phyloP scores from a whole-genome alignment of 768 basidiomycete species.

The Chalciporus pseudorubinellus region DNA sequence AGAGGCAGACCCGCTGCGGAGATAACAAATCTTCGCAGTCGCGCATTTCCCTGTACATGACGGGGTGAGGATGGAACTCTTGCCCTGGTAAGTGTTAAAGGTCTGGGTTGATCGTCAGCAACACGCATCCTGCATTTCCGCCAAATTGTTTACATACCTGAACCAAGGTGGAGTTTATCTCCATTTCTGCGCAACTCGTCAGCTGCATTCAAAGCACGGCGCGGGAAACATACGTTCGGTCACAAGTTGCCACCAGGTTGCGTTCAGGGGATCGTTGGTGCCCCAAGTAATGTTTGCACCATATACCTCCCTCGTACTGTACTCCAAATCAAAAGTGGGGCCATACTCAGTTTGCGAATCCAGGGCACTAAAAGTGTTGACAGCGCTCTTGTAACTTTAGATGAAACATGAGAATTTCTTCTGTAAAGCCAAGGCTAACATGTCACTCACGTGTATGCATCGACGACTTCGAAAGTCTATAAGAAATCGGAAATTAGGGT shows the following conservation, averaged over 20 bases:
- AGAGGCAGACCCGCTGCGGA: constrained; percentile 67
- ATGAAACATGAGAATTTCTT: neutral
- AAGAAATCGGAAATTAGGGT: constrained; percentile 2
- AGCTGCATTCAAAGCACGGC: neutral
- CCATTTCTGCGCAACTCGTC: constrained; percentile 46
- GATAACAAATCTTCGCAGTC: constrained; percentile 73
- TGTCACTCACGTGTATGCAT: constrained; percentile 67
- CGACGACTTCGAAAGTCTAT: constrained; percentile 75
- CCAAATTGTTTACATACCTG: constrained; percentile 38
- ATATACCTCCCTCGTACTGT: constrained; percentile 67
- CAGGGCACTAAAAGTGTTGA: constrained; percentile 54
- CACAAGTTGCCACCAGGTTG: constrained; percentile 81
- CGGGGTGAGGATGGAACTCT: constrained; percentile 52
- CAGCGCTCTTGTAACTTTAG: constrained; percentile 62
- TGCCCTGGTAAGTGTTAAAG: constrained; percentile 73
- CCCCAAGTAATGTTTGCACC: constrained; percentile 58
- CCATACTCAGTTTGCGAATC: constrained; percentile 56
- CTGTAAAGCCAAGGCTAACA: neutral
- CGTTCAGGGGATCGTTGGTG: constrained; percentile 65
- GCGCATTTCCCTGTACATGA: constrained; percentile 61
- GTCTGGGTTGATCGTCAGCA: constrained; percentile 36
- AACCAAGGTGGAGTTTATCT: constrained; percentile 54
- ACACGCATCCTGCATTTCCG: neutral
- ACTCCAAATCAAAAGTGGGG: constrained; percentile 62
- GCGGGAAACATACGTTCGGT: constrained; percentile 58